Base-by-base conservation (phyloP, 2,329 filamentous ascomycete genomes). In the Thermothelomyces thermophilus region DNA sequence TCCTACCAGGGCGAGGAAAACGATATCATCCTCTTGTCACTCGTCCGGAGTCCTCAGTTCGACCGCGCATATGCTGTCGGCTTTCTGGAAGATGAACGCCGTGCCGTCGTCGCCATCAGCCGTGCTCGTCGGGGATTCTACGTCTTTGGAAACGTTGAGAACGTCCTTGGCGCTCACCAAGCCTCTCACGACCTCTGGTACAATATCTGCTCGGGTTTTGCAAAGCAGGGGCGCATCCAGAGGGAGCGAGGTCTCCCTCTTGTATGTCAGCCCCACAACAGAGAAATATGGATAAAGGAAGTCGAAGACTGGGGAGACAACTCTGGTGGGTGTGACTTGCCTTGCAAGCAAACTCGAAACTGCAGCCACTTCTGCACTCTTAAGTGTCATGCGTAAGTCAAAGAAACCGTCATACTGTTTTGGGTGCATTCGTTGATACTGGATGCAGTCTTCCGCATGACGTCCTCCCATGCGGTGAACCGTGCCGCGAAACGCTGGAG, bases 1-100 rank as follows among this genome's bases (percentile, higher is more conserved):
- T 87, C 86, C 0, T 95, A 91, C 61, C 90, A 95, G 64, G 90
- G 90, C 11, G 89, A 95, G 60, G 89, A 95, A 63, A 95, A 95
- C 54, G 86, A 90, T 20, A 73, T 95, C 8, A 74, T 96, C 9
- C 64, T 95, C 2, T 70, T 95, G 0, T 95, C 90, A 0, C 70
- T 95, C 0, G 89, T 93, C 3, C 79, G 90, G 37, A 90, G 84
- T 56, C 85, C 84, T 31, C 60, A 68, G 1, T 62, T 69, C 4
- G 70, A 71, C 0, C 58, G 56, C 1, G 58, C 55, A 2, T 58
- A 60, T 34, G 60, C 59, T 1, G 83, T 90, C 26, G 90, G 90
- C 0, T 96, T 95, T 58, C 71, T 95, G 1, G 73, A 76, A 1
- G 80, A 85, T 50, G 65, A 69, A 54, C 80, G 82, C 53, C 73